A percentile compares a stretch with the other conserved stretches of the same genome.
Evolutionary conservation across 805 yeast genomes (phyloP).

Genomic region (Candida maltosa): DNA sequence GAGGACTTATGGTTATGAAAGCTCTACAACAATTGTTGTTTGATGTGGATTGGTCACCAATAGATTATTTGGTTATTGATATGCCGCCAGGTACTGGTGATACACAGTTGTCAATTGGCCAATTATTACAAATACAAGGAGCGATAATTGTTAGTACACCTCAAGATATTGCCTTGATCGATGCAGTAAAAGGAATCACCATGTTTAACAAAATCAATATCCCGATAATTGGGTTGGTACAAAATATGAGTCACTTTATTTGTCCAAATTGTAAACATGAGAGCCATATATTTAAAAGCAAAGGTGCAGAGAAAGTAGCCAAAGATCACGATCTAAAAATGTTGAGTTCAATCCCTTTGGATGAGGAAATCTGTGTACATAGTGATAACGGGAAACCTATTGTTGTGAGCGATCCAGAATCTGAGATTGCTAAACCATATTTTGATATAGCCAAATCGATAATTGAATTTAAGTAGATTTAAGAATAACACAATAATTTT

Average conservation of each 20-base stretch:
- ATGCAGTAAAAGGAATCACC: conserved; percentile 74
- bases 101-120: conserved; percentile 78
- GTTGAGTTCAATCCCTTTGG: conserved; percentile 67
- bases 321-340: conserved; percentile 44
- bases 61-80: conserved; percentile 72
- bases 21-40: conserved; percentile 81
- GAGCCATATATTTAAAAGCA: conserved; percentile 70
- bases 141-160: conserved; percentile 84
- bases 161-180: conserved; percentile 79
- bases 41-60: conserved; percentile 69
- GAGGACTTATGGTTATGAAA: conserved; percentile 84
- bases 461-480: conserved; percentile 4
- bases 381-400: conserved; percentile 69
- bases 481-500: too few species aligned
- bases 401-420: conserved; percentile 41
- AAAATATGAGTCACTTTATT: conserved; percentile 74
- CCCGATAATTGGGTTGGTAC: conserved; percentile 74
- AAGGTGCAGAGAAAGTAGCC: conserved; percentile 55
- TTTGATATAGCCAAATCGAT: conserved; percentile 40
- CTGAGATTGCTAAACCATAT: conserved; percentile 41
- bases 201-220: conserved; percentile 72
- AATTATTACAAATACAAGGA: conserved; percentile 71
- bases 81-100: conserved; percentile 95
- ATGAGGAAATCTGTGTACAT: conserved; percentile 53
- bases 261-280: conserved; percentile 78